Conservation (phyloP, 495 filamentous ascomycete genomes). For the Tirmania nivea region DNA sequence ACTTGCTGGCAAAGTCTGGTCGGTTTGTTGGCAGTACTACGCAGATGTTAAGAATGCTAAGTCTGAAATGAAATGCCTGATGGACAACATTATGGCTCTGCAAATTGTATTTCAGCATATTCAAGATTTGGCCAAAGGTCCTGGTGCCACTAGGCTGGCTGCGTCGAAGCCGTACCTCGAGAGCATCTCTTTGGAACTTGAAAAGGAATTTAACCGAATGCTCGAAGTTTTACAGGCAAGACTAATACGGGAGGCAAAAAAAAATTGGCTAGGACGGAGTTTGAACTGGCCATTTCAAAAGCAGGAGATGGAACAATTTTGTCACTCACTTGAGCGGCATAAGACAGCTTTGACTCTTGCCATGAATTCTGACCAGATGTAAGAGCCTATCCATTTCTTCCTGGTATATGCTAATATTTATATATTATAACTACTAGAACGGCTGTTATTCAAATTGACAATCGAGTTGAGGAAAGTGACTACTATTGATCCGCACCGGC, state of each 20-base stretch:
- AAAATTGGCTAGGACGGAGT: background rate
- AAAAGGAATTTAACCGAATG: slow-evolving; percentile 4
- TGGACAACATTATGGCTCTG: slow-evolving; percentile 13
- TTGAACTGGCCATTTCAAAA: too few relatives aligned
- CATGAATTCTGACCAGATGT: too few relatives aligned
- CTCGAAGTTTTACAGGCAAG: slow-evolving; percentile 2
- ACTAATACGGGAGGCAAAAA: too few relatives aligned
- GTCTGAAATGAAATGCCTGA: slow-evolving; percentile 20
- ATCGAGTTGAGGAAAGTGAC: background rate
- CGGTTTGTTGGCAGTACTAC: slow-evolving; percentile 19
- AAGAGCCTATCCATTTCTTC: too few relatives aligned
- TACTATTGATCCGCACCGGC: too few relatives aligned
- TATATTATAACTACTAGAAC: too few relatives aligned
- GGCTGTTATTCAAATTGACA: background rate
- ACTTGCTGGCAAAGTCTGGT: slow-evolving; percentile 16
- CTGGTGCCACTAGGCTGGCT: background rate
- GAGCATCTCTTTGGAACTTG: slow-evolving; percentile 5
- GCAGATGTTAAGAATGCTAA: slow-evolving; percentile 20
- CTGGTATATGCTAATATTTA: too few relatives aligned
- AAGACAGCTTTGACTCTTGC: too few relatives aligned
- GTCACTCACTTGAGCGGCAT: too few relatives aligned
- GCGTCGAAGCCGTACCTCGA: background rate
- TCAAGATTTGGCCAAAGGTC: background rate
- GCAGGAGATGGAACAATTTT: too few relatives aligned
- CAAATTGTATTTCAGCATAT: slow-evolving; percentile 10